These are phyloP conservation scores for Podila epigama DNA, from an alignment of 192 early-diverging fungal genomes.

Conservation along the genomic window DNA sequence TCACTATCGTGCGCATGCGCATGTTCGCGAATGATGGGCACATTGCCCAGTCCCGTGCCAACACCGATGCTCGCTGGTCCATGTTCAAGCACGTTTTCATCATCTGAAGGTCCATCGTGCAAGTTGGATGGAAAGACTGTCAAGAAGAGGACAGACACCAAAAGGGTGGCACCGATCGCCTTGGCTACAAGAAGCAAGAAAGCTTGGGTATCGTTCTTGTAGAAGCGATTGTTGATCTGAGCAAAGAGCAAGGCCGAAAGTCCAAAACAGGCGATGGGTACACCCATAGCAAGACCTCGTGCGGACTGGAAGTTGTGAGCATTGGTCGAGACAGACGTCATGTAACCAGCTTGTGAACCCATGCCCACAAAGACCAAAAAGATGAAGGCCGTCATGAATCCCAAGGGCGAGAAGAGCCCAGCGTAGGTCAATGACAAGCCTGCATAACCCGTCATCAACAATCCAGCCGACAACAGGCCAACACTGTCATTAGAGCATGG, in stretches of 20 bases:
- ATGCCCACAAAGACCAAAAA: conserved; percentile 65
- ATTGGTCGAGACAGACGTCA: conserved; percentile 66
- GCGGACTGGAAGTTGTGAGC: conserved; percentile 64
- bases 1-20: neutral
- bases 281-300: conserved; percentile 65
- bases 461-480: conserved; percentile 13
- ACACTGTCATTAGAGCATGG: too few relatives aligned
- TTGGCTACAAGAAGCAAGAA: conserved; percentile 62
- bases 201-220: conserved; percentile 55
- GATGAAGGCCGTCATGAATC: conserved; percentile 52
- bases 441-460: conserved; percentile 23
- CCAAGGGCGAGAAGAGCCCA: conserved; percentile 17
- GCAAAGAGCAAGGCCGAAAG: conserved; percentile 70
- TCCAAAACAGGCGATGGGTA: conserved; percentile 66
- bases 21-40: neutral
- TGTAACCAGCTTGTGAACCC: conserved; percentile 67
- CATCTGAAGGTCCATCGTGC: neutral
- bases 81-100: neutral
- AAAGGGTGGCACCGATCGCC: conserved; percentile 53
- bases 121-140: conserved; percentile 8
- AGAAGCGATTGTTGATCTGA: conserved; percentile 59
- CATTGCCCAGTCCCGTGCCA: neutral
- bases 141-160: conserved; percentile 42
- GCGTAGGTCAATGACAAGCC: conserved; percentile 37
- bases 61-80: conserved; percentile 7